These are phyloP conservation scores for Porogramme epimiltina DNA, from an alignment of 1,284 basidiomycete genomes.

Conservation along the genomic window DNA sequence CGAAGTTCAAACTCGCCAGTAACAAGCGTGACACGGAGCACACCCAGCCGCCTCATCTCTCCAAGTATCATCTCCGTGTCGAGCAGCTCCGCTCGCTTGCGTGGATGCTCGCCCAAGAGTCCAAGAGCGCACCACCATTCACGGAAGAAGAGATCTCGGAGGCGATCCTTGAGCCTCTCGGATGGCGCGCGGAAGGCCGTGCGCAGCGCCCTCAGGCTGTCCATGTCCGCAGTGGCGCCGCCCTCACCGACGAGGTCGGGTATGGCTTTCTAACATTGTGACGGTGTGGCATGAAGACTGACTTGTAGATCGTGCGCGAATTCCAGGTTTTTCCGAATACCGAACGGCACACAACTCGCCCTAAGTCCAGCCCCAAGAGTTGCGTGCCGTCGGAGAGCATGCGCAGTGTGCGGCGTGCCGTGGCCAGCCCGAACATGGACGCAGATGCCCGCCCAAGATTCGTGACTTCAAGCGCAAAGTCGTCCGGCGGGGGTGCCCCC, in stretches of 20 bases:
- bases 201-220: conserved; percentile 78
- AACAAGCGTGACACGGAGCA: conserved; percentile 81
- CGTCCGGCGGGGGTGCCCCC: background rate
- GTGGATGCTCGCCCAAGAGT: conserved; percentile 92
- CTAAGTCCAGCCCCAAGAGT: background rate
- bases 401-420: too few species aligned
- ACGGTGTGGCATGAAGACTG: too few species aligned
- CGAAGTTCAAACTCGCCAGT: conserved; percentile 72
- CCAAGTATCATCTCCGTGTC: conserved; percentile 63
- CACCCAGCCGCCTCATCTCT: conserved; percentile 78
- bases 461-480: too few species aligned
- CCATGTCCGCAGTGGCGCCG: conserved; percentile 88
- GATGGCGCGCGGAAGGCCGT: conserved; percentile 92
- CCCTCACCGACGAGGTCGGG: conserved; percentile 94
- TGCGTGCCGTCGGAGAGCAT: background rate
- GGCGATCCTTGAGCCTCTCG: conserved; percentile 80
- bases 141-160: conserved; percentile 95
- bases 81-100: conserved; percentile 90
- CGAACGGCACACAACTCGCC: conserved; percentile 11
- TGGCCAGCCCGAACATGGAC: too few species aligned
- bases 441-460: too few species aligned
- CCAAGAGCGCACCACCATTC: conserved; percentile 67
- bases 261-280: too few species aligned
- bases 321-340: conserved; percentile 8
- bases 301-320: too few species aligned